A percentile compares a stretch with the other conserved stretches of the same genome.
Evolutionary conservation across 176 grass and related monocot species (phyloP).

Genomic region (Rhynchospora pubera): DNA sequence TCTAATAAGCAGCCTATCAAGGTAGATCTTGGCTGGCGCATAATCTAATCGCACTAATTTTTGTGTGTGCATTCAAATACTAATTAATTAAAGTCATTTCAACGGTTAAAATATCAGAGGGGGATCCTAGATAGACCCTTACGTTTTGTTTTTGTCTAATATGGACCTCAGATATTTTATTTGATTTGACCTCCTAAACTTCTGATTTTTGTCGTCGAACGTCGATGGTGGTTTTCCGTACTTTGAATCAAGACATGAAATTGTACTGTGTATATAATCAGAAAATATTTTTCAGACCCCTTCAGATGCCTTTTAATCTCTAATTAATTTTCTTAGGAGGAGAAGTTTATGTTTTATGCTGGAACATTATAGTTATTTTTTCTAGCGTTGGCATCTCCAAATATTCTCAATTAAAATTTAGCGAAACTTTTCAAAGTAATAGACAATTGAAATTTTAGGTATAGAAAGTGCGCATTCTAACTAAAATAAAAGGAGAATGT

Average conservation of each 20-base stretch:
- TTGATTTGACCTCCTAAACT: slow-evolving; percentile 13
- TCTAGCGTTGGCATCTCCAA: no score
- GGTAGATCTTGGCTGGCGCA: not conserved
- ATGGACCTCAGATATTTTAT: not conserved
- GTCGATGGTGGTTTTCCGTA: not conserved
- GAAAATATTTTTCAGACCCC: no score
- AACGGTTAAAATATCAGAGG: not conserved
- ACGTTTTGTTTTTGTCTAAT: not conserved
- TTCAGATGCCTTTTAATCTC: not conserved
- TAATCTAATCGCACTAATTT: not conserved
- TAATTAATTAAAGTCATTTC: slow-evolving; percentile 7
- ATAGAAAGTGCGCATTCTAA: no score
- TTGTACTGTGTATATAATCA: not conserved
- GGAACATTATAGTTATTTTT: no score
- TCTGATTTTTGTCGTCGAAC: slow-evolving; percentile 10
- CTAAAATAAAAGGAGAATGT: no score
- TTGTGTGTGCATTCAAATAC: not conserved
- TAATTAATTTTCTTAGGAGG: not conserved
- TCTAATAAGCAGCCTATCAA: not conserved
- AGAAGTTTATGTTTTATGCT: not conserved
- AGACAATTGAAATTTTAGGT: no score
- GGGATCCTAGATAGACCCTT: not conserved
- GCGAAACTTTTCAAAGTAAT: no score
- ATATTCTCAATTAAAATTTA: no score
- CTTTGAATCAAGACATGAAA: not conserved